Percentiles rank a stretch among this genome's conserved stretches.
Conservation (phyloP, 1,284 basidiomycete species). For the Ceratobasidium sp. region DNA sequence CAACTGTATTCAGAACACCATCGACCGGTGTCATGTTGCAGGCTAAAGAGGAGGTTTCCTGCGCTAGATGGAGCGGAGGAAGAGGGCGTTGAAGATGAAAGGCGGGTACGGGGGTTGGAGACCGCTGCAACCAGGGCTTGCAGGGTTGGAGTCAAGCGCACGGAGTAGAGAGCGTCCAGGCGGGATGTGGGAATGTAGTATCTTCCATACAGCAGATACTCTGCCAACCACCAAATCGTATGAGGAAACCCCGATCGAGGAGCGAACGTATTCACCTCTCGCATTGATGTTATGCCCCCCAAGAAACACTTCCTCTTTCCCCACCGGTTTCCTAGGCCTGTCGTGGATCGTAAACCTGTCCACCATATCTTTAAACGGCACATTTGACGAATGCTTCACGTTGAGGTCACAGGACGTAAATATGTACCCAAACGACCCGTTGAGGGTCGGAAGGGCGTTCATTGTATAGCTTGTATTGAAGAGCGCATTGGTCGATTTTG, state of each 20-base stretch:
- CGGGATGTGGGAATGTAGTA: conserved; percentile 91
- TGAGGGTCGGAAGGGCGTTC: conserved; percentile 90
- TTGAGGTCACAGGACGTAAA: conserved; percentile 87
- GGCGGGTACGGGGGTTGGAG: conserved; percentile 71
- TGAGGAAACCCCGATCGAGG: background rate
- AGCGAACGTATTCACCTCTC: conserved; percentile 73
- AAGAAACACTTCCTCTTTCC: conserved; percentile 82
- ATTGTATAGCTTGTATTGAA: conserved; percentile 94
- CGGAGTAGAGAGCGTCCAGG: conserved; percentile 90
- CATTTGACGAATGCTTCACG: conserved; percentile 76
- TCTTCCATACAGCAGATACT: conserved; percentile 93
- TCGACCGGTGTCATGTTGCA: conserved; percentile 93
- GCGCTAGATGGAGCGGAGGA: conserved; percentile 53
- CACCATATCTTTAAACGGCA: conserved; percentile 89
- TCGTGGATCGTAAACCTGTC: conserved; percentile 87
- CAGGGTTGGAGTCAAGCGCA: conserved; percentile 78
- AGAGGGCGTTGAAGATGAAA: conserved; percentile 50
- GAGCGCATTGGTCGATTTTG: conserved; percentile 89
- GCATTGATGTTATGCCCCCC: conserved; percentile 81
- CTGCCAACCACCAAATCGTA: conserved; percentile 61
- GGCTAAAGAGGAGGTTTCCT: conserved; percentile 87
- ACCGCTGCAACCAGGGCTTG: conserved; percentile 80
- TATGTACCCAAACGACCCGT: conserved; percentile 94
- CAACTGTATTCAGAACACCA: conserved; percentile 97
- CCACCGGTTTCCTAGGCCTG: conserved; percentile 79